phyloP scores from a whole-genome alignment of 305 asterid species.

The Salvia sclarea region DNA sequence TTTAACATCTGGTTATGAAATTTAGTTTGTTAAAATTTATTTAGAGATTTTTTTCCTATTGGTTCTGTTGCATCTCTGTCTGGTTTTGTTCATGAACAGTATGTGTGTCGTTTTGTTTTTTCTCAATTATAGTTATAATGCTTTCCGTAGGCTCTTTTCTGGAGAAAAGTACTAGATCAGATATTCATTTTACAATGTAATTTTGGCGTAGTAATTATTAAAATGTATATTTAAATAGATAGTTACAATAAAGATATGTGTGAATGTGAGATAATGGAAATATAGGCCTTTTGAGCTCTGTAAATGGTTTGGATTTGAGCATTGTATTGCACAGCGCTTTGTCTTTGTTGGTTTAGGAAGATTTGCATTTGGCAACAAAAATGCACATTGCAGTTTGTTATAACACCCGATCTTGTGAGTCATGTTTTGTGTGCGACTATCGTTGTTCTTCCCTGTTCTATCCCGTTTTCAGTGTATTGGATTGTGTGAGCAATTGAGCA shows the following conservation, averaged over 20 bases:
- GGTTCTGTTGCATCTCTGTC: background rate
- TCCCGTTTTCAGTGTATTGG: background rate
- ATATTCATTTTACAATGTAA: background rate
- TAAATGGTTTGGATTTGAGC: background rate
- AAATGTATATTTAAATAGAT: background rate
- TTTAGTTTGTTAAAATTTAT: background rate
- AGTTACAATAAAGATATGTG: too few relatives aligned
- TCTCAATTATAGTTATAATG: background rate
- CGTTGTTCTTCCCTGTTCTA: background rate
- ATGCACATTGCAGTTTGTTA: background rate
- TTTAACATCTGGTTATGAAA: background rate
- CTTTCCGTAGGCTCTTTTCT: background rate
- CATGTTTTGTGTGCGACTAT: background rate
- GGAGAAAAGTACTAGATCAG: background rate
- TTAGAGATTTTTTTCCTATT: background rate
- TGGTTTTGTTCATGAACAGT: slow-evolving; percentile 1
- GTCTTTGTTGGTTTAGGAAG: background rate
- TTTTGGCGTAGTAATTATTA: background rate
- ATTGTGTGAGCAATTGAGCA: slow-evolving; percentile 25
- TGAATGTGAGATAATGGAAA: background rate
- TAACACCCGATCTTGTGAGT: background rate
- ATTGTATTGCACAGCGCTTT: slow-evolving; percentile 2
- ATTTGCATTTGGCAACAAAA: slow-evolving; percentile 1
- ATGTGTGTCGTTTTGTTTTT: background rate
- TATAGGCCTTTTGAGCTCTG: background rate